Percentiles rank a stretch among this genome's conserved stretches.
These are phyloP conservation scores for Neophaeococcomyces aloes DNA, from an alignment of 2,329 filamentous ascomycete species.

Conservation along the genomic window DNA sequence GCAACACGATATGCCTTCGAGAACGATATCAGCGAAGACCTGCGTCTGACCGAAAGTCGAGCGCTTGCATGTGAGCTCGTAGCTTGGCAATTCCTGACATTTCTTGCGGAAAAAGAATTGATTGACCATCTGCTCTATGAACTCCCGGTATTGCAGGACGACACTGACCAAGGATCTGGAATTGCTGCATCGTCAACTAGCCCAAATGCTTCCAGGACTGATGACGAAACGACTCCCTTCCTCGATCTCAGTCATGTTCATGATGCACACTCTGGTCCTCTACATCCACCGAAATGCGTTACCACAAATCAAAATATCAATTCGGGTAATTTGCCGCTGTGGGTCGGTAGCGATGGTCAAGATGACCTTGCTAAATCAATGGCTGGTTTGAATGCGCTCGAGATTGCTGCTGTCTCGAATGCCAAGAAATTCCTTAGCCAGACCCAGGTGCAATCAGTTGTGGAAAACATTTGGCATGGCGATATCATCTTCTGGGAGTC, in stretches of 20 bases:
- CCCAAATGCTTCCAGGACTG: background rate
- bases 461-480: slow-evolving; percentile 76
- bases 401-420: slow-evolving; percentile 70
- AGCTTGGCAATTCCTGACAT: slow-evolving; percentile 51
- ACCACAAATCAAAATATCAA: slow-evolving; percentile 7
- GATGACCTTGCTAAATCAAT: slow-evolving; percentile 62
- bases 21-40: slow-evolving; percentile 39
- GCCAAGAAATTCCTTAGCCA: slow-evolving; percentile 80
- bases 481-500: slow-evolving; percentile 80
- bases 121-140: slow-evolving; percentile 49
- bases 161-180: slow-evolving; percentile 1
- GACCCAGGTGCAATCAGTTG: slow-evolving; percentile 67
- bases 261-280: background rate
- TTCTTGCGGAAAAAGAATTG: slow-evolving; percentile 45
- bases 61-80: slow-evolving; percentile 51
- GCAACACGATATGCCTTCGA: slow-evolving; percentile 49
- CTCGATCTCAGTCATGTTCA: background rate
- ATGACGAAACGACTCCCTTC: slow-evolving; percentile 1
- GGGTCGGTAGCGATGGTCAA: slow-evolving; percentile 37
- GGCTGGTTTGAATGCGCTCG: slow-evolving; percentile 70
- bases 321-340: slow-evolving; percentile 15
- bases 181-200: background rate
- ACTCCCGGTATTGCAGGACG: slow-evolving; percentile 27
- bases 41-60: slow-evolving; percentile 46
- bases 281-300: slow-evolving; percentile 6